Conservation (phyloP, 2,329 filamentous ascomycete genomes). For the Phialophora expanda region DNA sequence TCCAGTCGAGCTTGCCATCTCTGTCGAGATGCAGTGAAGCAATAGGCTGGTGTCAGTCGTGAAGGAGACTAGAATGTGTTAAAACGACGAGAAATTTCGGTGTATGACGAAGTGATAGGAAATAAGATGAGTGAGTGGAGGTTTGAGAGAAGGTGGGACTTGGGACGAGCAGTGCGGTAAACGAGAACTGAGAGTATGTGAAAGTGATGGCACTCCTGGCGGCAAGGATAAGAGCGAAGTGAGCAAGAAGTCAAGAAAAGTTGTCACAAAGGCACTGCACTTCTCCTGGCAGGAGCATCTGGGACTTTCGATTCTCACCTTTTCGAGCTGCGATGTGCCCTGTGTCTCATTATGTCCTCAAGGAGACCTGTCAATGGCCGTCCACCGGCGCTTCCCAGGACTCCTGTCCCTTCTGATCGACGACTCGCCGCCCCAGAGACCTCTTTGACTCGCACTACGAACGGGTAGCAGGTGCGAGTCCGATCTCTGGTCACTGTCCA, state of each 20-base stretch:
- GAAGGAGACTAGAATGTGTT: not conserved
- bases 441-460: slow-evolving; percentile 33
- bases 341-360: not conserved
- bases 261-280: not conserved
- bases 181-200: not conserved
- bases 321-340: not conserved
- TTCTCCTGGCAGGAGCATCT: not conserved
- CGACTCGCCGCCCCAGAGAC: slow-evolving; percentile 36
- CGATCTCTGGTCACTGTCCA: slow-evolving; percentile 1
- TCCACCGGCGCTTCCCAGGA: slow-evolving; percentile 37
- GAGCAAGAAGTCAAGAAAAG: not conserved
- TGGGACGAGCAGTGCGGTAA: not conserved
- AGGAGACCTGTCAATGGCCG: slow-evolving; percentile 33
- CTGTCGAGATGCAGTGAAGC: not conserved
- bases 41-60: not conserved
- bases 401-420: slow-evolving; percentile 29
- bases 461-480: slow-evolving; percentile 25
- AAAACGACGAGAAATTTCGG: not conserved
- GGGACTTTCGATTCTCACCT: not conserved
- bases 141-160: not conserved
- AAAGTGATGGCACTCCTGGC: not conserved
- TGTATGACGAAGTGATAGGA: not conserved
- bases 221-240: not conserved
- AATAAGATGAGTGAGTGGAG: not conserved
- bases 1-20: not conserved